Evolutionary conservation across 2,329 filamentous ascomycete genomes (phyloP), one percentile per base, ranked within the genome.

Genomic region (Pestalotiopsis sp.): DNA sequence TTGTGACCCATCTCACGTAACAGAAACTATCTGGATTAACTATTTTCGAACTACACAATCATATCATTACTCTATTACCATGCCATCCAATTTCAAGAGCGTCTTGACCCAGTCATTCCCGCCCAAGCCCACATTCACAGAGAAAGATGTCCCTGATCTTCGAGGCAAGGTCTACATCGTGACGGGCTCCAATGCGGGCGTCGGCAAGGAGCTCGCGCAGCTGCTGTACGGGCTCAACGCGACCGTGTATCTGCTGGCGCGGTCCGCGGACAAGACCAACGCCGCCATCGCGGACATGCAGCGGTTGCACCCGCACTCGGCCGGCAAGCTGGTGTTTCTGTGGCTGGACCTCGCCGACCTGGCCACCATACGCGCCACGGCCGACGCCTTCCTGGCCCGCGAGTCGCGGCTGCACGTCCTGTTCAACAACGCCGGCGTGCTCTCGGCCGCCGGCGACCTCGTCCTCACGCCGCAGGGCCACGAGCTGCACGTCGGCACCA

Each of bases 181-280:
- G 36, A 64, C 61, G 4, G 61, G 61, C 20, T 67, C 71, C 4
- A 74, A 72, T 31, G 76, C 76, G 56, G 83, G 82, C 3, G 72
- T 84, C 3, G 82, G 83, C 66, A 77, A 80, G 67, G 78, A 81
- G 49, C 72, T 83, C 0, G 76, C 78, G 14, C 72, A 75, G 31
- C 79, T 83, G 56, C 80, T 84, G 49, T 84, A 82, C 72, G 70
- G 72, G 31, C 77, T 80, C 45, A 80, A 81, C 69, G 84, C 80
- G 41, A 83, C 78, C 64, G 81, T 85, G 49, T 85, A 84, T 71
- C 71, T 85, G 23, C 79, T 80, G 13, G 82, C 79, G 2, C 81
- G 84, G 25, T 52, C 45, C 3, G 14, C 14, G 4, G 14, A n/a
- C 14, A n/a, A n/a, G 2, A n/a, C 45, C 17, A 9, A 23, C 9